Base-by-base conservation (phyloP, 2,329 filamentous ascomycete species). In the Fusarium sp. region DNA sequence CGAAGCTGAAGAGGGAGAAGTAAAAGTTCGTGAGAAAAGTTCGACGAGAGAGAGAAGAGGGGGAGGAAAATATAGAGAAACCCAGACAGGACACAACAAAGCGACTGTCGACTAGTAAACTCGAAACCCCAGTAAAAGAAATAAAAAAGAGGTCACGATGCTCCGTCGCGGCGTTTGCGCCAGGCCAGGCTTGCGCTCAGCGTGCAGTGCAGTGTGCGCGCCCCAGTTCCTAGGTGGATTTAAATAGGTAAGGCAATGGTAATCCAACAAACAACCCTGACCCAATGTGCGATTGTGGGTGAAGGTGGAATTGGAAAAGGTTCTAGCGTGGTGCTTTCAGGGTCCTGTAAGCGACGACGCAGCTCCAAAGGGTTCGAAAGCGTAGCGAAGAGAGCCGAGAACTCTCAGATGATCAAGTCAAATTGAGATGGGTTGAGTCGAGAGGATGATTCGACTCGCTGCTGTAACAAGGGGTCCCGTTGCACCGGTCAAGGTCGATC, bases 151-250 rank as follows among this genome's bases (percentile, higher is more conserved):
- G 76, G 75, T 75, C 76, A 78, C 76, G 76, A 78, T 78, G 76
- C 73, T 76, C 69, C 71, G 75, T 77, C 61, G 68, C 75, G 68
- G 70, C 68, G 75, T 78, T 78, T 77, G 75, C 75, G 75, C 68
- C 74, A 72, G 73, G 69, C 71, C 54, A 30, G 62, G 56, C 62
- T 70, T 64, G 63, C 56, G 57, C 61, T 67, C 54, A 48, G n/a
- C 30, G 54, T 57, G 55, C 41, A 57, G 55, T 58, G 41, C 69
- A 74, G 66, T 60, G 71, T 67, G 66, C 61, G 74, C 50, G 71
- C 68, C 74, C 72, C 68, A 63, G 71, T 77, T 72, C 66, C 64
- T 66, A 41, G 65, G 75, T 74, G 75, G 75, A 72, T 74, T 75
- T 75, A 56, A 64, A 69, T 68, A 71, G 61, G 70, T 73, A 67